Percentiles rank a stretch among this genome's conserved stretches.
Evolutionary conservation across 352 stramenopile genomes (phyloP).

Genomic region (Phytophthora aleatoria): DNA sequence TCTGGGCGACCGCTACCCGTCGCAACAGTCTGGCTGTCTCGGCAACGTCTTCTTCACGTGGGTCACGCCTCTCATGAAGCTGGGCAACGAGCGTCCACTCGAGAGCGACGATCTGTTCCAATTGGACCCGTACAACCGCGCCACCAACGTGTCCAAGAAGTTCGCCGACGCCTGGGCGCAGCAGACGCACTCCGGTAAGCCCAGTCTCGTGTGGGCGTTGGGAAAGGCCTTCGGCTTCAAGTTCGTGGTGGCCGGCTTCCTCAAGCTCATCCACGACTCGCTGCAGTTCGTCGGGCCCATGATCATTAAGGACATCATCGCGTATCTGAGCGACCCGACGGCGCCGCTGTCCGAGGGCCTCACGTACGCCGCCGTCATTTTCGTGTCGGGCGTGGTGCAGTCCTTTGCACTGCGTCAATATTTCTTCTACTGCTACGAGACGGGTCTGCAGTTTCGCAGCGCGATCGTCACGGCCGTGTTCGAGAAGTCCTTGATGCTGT

Average conservation of each 20-base stretch:
- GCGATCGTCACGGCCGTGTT: slow-evolving; percentile 78
- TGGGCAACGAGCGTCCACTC: slow-evolving; percentile 80
- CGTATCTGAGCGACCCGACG: slow-evolving; percentile 68
- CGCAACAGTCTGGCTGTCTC: slow-evolving; percentile 55
- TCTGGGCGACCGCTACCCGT: slow-evolving; percentile 67
- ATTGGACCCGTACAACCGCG: slow-evolving; percentile 77
- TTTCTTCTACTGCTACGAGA: slow-evolving; percentile 88
- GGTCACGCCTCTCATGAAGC: slow-evolving; percentile 87
- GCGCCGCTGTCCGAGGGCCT: slow-evolving; percentile 63
- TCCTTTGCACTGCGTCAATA: slow-evolving; percentile 82
- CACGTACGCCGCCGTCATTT: slow-evolving; percentile 69
- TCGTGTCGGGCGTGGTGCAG: slow-evolving; percentile 73
- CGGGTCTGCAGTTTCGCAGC: slow-evolving; percentile 74
- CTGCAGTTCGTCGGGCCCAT: slow-evolving; percentile 85
- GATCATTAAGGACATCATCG: slow-evolving; percentile 88
- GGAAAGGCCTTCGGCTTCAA: slow-evolving; percentile 58
- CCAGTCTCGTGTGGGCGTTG: slow-evolving; percentile 63
- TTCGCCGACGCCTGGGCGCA: slow-evolving; percentile 59
- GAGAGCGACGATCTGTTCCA: slow-evolving; percentile 87
- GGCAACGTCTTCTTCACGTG: slow-evolving; percentile 86
- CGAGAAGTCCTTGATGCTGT: slow-evolving; percentile 88
- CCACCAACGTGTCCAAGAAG: slow-evolving; percentile 37
- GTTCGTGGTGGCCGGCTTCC: slow-evolving; percentile 54
- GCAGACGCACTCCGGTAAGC: slow-evolving; percentile 37
- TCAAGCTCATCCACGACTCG: slow-evolving; percentile 85